Percentiles rank a stretch among this genome's conserved stretches.
phyloP scores from a whole-genome alignment of 2,329 filamentous ascomycete species.

The Anisogramma anomala region DNA sequence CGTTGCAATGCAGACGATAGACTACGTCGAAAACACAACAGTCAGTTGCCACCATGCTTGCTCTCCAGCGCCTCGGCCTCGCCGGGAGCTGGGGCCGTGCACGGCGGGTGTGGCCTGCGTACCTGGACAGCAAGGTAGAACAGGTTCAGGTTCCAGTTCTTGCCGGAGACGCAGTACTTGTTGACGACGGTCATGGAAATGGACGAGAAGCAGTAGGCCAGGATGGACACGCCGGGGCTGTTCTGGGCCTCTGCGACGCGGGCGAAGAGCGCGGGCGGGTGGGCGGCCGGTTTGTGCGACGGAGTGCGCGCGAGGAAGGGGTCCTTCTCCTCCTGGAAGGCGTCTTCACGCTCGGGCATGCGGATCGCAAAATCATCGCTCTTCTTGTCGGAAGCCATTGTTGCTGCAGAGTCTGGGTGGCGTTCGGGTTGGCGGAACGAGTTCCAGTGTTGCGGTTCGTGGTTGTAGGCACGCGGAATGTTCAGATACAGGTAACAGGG shows the following conservation, averaged over 20 bases:
- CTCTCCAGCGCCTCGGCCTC: too few relatives aligned
- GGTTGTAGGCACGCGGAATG: too few relatives aligned
- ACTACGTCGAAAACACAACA: constrained; percentile 38
- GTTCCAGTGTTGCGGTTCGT: too few relatives aligned
- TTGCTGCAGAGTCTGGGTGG: constrained; percentile 18
- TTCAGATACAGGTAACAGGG: too few relatives aligned
- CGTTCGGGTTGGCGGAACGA: background rate
- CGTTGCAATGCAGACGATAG: constrained; percentile 74
- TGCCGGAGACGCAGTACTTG: constrained; percentile 92
- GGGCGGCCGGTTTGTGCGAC: constrained; percentile 25
- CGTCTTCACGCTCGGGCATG: constrained; percentile 49
- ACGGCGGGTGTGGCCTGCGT: constrained; percentile 25
- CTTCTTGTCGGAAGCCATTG: constrained; percentile 73
- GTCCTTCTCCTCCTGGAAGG: constrained; percentile 40
- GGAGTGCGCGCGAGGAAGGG: constrained; percentile 35
- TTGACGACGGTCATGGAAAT: constrained; percentile 99
- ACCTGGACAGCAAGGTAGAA: constrained; percentile 90
- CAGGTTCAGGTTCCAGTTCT: constrained; percentile 90
- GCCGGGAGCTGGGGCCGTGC: too few relatives aligned
- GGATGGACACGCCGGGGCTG: constrained; percentile 67
- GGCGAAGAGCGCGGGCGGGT: constrained; percentile 25
- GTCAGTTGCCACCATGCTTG: constrained; percentile 12
- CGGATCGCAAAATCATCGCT: constrained; percentile 69
- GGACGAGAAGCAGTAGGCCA: constrained; percentile 89
- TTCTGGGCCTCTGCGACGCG: constrained; percentile 49